Percentiles rank a stretch among this genome's conserved stretches.
These are phyloP conservation scores for Saccharum officinarum DNA, from an alignment of 176 grass and related monocot genomes.

Conservation along the genomic window DNA sequence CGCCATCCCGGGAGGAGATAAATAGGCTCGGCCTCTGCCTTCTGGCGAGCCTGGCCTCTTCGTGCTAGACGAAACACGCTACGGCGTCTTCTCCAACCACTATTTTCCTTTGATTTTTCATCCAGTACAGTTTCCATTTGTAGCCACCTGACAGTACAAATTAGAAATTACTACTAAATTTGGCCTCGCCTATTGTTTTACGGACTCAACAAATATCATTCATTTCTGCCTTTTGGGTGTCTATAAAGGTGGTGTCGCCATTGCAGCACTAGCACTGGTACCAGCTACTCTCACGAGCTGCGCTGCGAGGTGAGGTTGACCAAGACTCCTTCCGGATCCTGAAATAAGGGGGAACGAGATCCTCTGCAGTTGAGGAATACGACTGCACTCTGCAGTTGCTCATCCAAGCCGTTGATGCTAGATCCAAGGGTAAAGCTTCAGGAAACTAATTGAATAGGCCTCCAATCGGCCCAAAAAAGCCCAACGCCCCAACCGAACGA, in stretches of 20 bases:
- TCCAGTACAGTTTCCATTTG: constrained; percentile 31
- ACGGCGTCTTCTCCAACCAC: too few species aligned
- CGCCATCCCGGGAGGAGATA: not conserved
- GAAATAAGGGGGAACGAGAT: too few species aligned
- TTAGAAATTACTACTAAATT: constrained; percentile 16
- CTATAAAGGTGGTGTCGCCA: constrained; percentile 32
- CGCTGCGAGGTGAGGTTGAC: constrained; percentile 40
- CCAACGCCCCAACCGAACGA: too few species aligned
- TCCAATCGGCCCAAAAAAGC: too few species aligned
- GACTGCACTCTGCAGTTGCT: too few species aligned
- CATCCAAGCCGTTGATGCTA: too few species aligned
- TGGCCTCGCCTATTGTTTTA: constrained; percentile 13
- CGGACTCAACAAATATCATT: not conserved
- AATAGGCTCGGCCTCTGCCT: not conserved
- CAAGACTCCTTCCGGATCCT: constrained; percentile 46
- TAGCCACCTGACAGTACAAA: not conserved
- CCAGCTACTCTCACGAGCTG: constrained; percentile 40
- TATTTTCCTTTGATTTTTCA: not conserved
- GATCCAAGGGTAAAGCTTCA: too few species aligned
- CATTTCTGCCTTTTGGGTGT: not conserved
- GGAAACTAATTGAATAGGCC: too few species aligned
- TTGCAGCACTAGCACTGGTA: constrained; percentile 5
- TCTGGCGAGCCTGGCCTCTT: not conserved
- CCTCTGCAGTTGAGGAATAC: too few species aligned
- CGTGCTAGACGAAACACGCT: not conserved